A percentile compares a stretch with the other conserved stretches of the same genome.
These are phyloP conservation scores for Apophysomyces variabilis DNA, from an alignment of 371 early-diverging fungal genomes.

Conservation along the genomic window DNA sequence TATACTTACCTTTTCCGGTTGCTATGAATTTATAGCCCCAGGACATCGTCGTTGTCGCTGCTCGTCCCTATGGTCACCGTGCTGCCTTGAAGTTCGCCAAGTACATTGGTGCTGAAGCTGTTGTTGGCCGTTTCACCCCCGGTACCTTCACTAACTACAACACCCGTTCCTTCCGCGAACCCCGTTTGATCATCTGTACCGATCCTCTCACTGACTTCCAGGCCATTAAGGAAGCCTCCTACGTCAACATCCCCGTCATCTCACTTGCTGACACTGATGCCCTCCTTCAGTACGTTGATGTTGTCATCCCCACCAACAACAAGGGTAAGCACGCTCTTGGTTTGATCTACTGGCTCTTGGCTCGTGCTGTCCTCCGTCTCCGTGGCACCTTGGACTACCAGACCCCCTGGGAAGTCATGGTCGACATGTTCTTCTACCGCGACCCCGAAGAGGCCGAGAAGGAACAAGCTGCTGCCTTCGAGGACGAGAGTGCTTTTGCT, in stretches of 20 bases:
- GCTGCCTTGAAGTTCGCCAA: constrained; percentile 98
- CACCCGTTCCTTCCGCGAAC: constrained; percentile 98
- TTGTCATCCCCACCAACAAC: constrained; percentile 99
- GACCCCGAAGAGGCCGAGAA: constrained; percentile 95
- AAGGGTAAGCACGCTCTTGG: constrained; percentile 98
- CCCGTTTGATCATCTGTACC: constrained; percentile 96
- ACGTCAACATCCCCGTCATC: constrained; percentile 99
- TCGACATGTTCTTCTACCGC: constrained; percentile 98
- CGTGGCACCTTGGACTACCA: constrained; percentile 89
- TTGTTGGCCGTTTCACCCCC: constrained; percentile 99
- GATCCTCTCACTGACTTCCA: constrained; percentile 99
- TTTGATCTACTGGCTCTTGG: constrained; percentile 96
- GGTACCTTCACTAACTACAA: constrained; percentile 99
- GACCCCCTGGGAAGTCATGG: constrained; percentile 92
- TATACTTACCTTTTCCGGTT: too few relatives aligned
- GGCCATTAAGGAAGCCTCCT: constrained; percentile 98
- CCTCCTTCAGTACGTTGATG: constrained; percentile 93
- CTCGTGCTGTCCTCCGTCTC: constrained; percentile 97
- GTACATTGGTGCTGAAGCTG: constrained; percentile 96
- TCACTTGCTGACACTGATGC: constrained; percentile 99
- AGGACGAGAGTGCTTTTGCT: constrained; percentile 23
- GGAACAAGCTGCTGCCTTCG: constrained; percentile 32
- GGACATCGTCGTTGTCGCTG: constrained; percentile 95
- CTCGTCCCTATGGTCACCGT: constrained; percentile 98
- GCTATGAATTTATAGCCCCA: constrained; percentile 52